Evolutionary conservation across 2,329 filamentous ascomycete genomes (phyloP), one percentile per base, ranked within the genome.

Genomic region (Alternaria dauci): DNA sequence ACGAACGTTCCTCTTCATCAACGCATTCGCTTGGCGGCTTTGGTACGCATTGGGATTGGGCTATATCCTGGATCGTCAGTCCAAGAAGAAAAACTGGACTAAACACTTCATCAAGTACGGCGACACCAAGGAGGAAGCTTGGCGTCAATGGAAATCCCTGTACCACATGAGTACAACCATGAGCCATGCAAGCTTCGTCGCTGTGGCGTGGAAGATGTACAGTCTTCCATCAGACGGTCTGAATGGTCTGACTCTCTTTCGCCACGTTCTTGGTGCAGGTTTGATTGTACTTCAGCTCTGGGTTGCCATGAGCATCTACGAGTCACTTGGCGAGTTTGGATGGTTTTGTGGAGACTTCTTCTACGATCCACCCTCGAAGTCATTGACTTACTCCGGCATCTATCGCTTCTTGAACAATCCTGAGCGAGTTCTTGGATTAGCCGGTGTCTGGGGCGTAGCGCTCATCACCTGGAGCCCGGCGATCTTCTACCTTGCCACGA

Each of bases 311-410:
- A 97, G 93, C 78, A 94, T 98, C 68, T 96, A 98, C 78, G 93
- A 97, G 52, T 96, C 93, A 2, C 87, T 99, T 0, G 95, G 95
- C 58, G 95, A 99, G 75, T 99, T 98, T 73, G 95, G 95, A 71
- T 99, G 94, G 26, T 98, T 98, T 83, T 98, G 94, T 74, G 95
- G 95, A 18, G 95, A 99, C 77, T 99, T 98, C 83, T 98, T 99
- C 84, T 97, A 95, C 76, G 93, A 97, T 63, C 90, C 92, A 46
- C 88, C 89, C 11, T 90, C 90, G 12, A 96, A 95, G 80, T 76
- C 73, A 32, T 85, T 98, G 63, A 98, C 92, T 0, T 99, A 99
- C 80, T 93, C 91, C 69, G 96, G 94, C 63, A 99, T 99, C 72
- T 99, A 99, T 79, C 93, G 95, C 48, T 99, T 96, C 81, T 84